A percentile compares a stretch with the other conserved stretches of the same genome.
Conservation (phyloP, 495 filamentous ascomycete genomes). For the Viridothelium virens region DNA sequence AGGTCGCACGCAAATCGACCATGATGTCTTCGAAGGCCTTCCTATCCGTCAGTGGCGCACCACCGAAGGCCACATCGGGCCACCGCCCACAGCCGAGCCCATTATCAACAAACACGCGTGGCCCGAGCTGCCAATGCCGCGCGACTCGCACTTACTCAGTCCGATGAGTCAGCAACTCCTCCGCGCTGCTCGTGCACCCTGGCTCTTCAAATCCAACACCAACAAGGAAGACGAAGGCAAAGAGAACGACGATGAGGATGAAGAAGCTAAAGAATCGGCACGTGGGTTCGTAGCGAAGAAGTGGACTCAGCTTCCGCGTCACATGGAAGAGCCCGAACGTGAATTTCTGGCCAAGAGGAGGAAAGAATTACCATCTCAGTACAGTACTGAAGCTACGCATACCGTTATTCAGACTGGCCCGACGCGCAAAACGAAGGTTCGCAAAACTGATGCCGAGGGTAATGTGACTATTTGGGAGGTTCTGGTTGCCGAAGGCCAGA, state of each 20-base stretch:
- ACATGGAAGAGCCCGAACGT: slow-evolving; percentile 62
- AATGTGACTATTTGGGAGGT: slow-evolving; percentile 75
- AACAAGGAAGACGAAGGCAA: slow-evolving; percentile 34
- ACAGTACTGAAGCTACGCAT: slow-evolving; percentile 37
- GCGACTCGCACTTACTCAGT: slow-evolving; percentile 73
- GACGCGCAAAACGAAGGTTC: slow-evolving; percentile 70
- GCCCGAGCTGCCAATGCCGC: slow-evolving; percentile 66
- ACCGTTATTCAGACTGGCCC: slow-evolving; percentile 41
- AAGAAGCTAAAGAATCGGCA: slow-evolving; percentile 40
- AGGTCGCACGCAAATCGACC: slow-evolving; percentile 66
- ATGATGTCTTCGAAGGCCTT: slow-evolving; percentile 92
- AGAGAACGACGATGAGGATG: slow-evolving; percentile 44
- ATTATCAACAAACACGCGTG: slow-evolving; percentile 30
- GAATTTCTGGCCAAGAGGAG: slow-evolving; percentile 84
- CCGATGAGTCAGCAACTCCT: slow-evolving; percentile 71
- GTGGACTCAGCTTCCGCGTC: slow-evolving; percentile 72
- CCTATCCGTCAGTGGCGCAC: slow-evolving; percentile 77
- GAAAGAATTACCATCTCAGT: slow-evolving; percentile 58
- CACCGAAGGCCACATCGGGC: slow-evolving; percentile 47
- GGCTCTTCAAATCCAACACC: background rate
- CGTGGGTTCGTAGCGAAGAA: slow-evolving; percentile 61
- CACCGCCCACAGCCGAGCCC: slow-evolving; percentile 47
- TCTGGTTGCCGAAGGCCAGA: slow-evolving; percentile 70
- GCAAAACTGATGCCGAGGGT: slow-evolving; percentile 65
- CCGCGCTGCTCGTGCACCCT: slow-evolving; percentile 58